Evolutionary conservation across 2,329 filamentous ascomycete genomes (phyloP), one percentile per base, ranked within the genome.

Genomic region (Beauveria sp.): DNA sequence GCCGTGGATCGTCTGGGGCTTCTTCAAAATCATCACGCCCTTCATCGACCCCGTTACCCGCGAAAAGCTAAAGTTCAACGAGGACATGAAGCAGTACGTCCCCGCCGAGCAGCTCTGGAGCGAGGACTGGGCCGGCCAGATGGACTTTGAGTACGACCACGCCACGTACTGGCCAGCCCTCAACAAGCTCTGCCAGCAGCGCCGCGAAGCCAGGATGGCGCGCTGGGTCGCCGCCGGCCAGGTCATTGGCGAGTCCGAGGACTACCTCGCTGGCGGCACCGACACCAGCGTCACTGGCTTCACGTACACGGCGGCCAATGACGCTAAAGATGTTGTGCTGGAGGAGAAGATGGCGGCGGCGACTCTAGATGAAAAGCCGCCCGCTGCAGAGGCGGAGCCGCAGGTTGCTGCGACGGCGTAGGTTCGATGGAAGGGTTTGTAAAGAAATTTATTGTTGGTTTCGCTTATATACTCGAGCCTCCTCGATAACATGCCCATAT

Each of bases 1-100:
- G 54, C 93, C 93, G 0, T 97, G 91, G 86, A 83, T 96, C 65
- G 90, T 97, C 63, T 88, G 85, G 74, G 90, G 90, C 55, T 99
- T 99, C 82, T 96, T 97, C 82, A 97, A 96, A 76, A 79, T 97
- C 68, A 92, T 99, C 76, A 92, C 86, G 5, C 92, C 93, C 44
- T 97, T 99, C 76, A 96, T 99, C 76, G 94, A 99, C 75, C 94
- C 94, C 8, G 79, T 92, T 68, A 99, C 94, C 10, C 86, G 90
- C 62, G 87, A 94, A 70, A 99, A 99, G 80, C 87, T 99, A 78
- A 96, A 94, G 78, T 97, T 96, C 82, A 97, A 97, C 79, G 92
- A 96, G 73, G 89, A 96, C 71, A 87, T 96, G 79, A 82, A 82
- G 67, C 80, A 89, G 66, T 91, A 92, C 72, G 88, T 99, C 22